Evolutionary conservation across 2,329 filamentous ascomycete species (phyloP), one percentile per base, ranked within the genome.

Genomic region (Massarina eburnea): DNA sequence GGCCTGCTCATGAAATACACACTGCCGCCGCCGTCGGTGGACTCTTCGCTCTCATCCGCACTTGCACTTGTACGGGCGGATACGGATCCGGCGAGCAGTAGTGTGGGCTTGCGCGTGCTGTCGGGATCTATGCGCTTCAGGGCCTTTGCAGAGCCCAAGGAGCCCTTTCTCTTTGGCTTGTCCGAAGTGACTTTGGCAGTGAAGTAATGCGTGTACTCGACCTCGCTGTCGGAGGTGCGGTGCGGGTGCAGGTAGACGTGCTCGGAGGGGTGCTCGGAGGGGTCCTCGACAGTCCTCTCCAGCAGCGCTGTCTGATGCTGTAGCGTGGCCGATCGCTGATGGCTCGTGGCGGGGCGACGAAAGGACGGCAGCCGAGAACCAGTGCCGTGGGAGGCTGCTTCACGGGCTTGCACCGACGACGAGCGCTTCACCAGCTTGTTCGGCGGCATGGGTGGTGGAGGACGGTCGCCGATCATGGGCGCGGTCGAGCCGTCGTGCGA

Each of bases 391-490:
- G 73, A 63, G 10, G 71, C 61, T 5, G 76, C 71, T 38, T 74
- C 65, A 50, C 73, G 71, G 41, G 74, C 72, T 53, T 78, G 77
- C 37, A 76, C 72, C 17, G 85, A 82, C 3, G 84, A 78, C 29
- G 81, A 78, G 49, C 87, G 82, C 71, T 92, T 92, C 41, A 91
- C 86, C 32, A 91, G 76, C 72, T 89, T 91, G 69, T 91, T 91
- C 15, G 83, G 85, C 8, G 81, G 74, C 24, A 82, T 68, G 14
- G 70, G 64, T 22, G 65, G 57, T 32, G 72, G 66, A 10, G 61
- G 61, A 17, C 58, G 55, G 67, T 71, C 53, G 66, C 72, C 64
- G 18, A 86, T 68, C 46, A 90, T 86, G 14, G 86, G 84, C 19
- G 79, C 82, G 1, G 77, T 80, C 27, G 86, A 89, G 48, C 71